A percentile compares a stretch with the other conserved stretches of the same genome.
Evolutionary conservation across 1,139 yeast species (phyloP).

Genomic region (Scheffersomyces illinoinensis): DNA sequence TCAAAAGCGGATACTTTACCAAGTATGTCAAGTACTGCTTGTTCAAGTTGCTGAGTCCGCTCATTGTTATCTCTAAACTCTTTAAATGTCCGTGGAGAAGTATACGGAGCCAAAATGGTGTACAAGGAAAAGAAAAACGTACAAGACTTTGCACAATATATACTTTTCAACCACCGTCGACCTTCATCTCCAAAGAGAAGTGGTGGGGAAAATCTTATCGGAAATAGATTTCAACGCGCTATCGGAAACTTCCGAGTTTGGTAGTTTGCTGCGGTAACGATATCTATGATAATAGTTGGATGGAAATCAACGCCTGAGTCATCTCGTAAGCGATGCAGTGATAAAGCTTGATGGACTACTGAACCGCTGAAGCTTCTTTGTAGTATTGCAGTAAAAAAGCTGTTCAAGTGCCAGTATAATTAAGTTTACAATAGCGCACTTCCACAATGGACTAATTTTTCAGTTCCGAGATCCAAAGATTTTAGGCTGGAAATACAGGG

Average conservation of each 20-base stretch:
- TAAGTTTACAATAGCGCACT: background rate
- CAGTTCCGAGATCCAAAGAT: background rate
- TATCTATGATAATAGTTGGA: background rate
- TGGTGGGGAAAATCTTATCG: background rate
- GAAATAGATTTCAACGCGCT: background rate
- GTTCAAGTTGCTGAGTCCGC: constrained; percentile 8
- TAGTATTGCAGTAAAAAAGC: background rate
- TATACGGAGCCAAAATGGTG: background rate
- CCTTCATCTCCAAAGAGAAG: background rate
- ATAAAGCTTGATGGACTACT: background rate
- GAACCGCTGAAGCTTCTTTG: background rate
- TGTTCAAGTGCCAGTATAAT: background rate
- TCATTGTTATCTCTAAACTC: background rate
- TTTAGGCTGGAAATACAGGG: background rate
- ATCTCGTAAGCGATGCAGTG: background rate
- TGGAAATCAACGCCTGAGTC: background rate
- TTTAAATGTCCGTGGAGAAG: background rate
- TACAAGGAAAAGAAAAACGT: background rate
- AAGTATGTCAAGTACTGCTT: constrained; percentile 42
- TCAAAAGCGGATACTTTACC: constrained; percentile 52
- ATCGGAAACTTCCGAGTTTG: background rate
- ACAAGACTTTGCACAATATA: background rate
- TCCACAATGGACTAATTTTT: background rate
- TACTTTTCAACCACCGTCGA: background rate
- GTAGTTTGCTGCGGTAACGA: background rate